Evolutionary conservation across 768 basidiomycete genomes (phyloP).

Genomic region (Macrolepiota albuminosa): DNA sequence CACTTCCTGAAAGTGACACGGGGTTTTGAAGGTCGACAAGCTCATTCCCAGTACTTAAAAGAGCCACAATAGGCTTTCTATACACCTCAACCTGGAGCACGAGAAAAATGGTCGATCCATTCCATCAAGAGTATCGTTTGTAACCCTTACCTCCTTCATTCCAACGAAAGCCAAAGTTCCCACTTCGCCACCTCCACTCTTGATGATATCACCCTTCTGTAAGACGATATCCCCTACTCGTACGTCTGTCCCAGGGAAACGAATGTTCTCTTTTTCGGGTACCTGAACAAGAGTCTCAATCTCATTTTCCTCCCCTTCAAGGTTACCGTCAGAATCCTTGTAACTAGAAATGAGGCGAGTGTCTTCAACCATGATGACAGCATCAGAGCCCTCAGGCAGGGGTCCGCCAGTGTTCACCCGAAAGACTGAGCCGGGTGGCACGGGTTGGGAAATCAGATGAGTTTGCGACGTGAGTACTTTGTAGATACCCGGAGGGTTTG

Average conservation of each 20-base stretch:
- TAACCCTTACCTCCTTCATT: slow-evolving; percentile 49
- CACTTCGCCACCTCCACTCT: slow-evolving; percentile 72
- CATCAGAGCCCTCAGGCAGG: slow-evolving; percentile 67
- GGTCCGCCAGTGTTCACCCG: slow-evolving; percentile 88
- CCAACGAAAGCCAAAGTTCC: slow-evolving; percentile 82
- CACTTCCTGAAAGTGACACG: slow-evolving; percentile 23
- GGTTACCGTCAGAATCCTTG: slow-evolving; percentile 28
- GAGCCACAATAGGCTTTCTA: slow-evolving; percentile 69
- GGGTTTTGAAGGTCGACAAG: slow-evolving; percentile 56
- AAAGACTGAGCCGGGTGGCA: slow-evolving; percentile 52
- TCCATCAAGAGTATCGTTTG: background rate
- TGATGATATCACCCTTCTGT: slow-evolving; percentile 54
- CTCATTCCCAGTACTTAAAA: slow-evolving; percentile 87
- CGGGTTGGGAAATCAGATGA: slow-evolving; percentile 39
- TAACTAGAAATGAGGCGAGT: slow-evolving; percentile 64
- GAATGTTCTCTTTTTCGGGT: slow-evolving; percentile 63
- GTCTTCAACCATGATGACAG: slow-evolving; percentile 93
- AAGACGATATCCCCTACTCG: slow-evolving; percentile 62
- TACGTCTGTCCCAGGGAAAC: slow-evolving; percentile 73
- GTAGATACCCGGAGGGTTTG: slow-evolving; percentile 61
- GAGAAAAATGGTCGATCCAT: background rate
- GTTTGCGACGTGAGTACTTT: slow-evolving; percentile 57
- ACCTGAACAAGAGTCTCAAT: slow-evolving; percentile 66
- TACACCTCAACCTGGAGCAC: slow-evolving; percentile 56
- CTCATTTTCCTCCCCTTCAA: slow-evolving; percentile 60